Evolutionary conservation across 805 yeast species (phyloP), one percentile per base, ranked within the genome.

Genomic region (Zygosaccharomyces bisporus): DNA sequence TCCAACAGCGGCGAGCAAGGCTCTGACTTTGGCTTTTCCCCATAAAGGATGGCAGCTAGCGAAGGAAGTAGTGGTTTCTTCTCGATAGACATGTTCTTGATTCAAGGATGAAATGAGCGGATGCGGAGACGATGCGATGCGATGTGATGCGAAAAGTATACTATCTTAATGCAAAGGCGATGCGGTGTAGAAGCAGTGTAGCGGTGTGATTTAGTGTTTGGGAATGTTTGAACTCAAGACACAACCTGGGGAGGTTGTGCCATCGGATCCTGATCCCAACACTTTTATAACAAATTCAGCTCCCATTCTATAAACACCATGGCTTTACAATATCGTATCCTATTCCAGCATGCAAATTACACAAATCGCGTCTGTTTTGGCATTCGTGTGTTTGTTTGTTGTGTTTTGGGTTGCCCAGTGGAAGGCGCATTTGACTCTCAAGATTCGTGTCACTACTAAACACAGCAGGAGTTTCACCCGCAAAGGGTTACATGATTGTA

Each of bases 1-100:
- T 50, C 53, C 21, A 56, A 41, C 10, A 53, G 43, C 32, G 64
- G 62, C 3, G 60, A 53, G 23, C 49, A 41, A 13, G 57, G 51
- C 19, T 50, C 56, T 2, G 56, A 47, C 12, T 16, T 33, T 4
- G 51, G 37, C 20, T 49, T 43, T 4, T 44, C 50, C 9, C 34
- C 36, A 16, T 43, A 46, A 31, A 56, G 42, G 13, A 56, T 29
- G 12, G 53, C 45, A 7, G 63, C 49, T 34, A 59, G 37, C 3
- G 64, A 57, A 10, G 64, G 64, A 10, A 47, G 31, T 17, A 47
- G 19, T 14, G 44, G 45, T 16, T 39, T 44, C 24, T 39, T 44
- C 27, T 33, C 48, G 21, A 35, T 43, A 20, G 46, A 41, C 44
- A 41, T 40, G 19, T 20, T 35, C 0, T 18, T 8, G 40, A 36